phyloP scores from a whole-genome alignment of 805 yeast genomes.

The Barnettozyma wickerhamii region DNA sequence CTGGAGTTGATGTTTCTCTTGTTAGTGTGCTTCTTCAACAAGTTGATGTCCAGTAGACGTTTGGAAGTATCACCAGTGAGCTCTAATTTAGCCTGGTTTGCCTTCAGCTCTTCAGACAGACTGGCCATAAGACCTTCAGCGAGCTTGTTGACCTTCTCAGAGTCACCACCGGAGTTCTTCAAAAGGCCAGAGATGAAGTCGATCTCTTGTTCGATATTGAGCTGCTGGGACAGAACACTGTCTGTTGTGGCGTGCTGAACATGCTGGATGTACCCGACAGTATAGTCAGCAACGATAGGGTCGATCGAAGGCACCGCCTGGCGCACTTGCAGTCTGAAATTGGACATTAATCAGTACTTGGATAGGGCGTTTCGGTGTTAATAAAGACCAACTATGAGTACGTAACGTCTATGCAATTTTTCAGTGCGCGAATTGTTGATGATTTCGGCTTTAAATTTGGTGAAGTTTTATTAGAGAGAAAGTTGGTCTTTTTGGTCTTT shows the following conservation, averaged over 20 bases:
- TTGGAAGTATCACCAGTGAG: constrained; percentile 85
- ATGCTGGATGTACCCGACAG: constrained; percentile 86
- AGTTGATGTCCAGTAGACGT: constrained; percentile 74
- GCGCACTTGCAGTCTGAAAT: constrained; percentile 57
- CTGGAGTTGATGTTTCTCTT: constrained; percentile 74
- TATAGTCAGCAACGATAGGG: constrained; percentile 81
- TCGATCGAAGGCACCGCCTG: constrained; percentile 86
- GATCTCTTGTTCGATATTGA: constrained; percentile 67
- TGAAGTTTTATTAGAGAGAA: too few relatives aligned
- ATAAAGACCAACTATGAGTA: too few relatives aligned
- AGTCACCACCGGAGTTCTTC: constrained; percentile 78
- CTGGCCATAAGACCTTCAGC: constrained; percentile 41
- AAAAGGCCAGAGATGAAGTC: constrained; percentile 61
- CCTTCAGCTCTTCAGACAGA: constrained; percentile 49
- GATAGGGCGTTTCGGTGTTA: too few relatives aligned
- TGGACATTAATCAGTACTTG: constrained; percentile 27
- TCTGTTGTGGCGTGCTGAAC: constrained; percentile 75
- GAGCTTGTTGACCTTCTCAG: constrained; percentile 48
- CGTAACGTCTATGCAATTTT: too few relatives aligned
- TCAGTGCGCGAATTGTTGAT: too few relatives aligned
- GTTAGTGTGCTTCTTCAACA: constrained; percentile 55
- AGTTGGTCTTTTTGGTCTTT: too few relatives aligned
- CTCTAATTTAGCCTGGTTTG: constrained; percentile 68
- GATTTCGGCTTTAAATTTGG: too few relatives aligned
- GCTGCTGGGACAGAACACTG: constrained; percentile 70